phyloP scores from a whole-genome alignment of 176 grass and related monocot genomes.

The maize (Zea mays) region DNA sequence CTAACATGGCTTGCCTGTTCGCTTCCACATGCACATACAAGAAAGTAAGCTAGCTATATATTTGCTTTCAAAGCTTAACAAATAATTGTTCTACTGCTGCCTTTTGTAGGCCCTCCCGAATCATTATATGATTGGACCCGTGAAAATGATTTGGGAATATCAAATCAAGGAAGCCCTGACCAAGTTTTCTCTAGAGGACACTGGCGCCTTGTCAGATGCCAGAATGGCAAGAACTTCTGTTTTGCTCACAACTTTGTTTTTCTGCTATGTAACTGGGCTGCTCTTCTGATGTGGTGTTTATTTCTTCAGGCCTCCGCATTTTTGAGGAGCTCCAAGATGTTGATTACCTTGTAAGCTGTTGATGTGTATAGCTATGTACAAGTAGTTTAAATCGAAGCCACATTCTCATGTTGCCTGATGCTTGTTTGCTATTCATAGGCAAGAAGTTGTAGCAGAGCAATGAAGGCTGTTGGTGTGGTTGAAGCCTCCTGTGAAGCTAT shows the following conservation, averaged over 20 bases:
- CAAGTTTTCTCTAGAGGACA: constrained; percentile 91
- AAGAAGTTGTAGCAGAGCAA: constrained; percentile 93
- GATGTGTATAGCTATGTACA: constrained; percentile 40
- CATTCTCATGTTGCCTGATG: constrained; percentile 42
- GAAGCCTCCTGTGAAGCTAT: constrained; percentile 94
- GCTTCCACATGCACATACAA: not conserved
- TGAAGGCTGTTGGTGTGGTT: constrained; percentile 96
- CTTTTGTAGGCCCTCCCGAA: constrained; percentile 75
- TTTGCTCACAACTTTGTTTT: constrained; percentile 12
- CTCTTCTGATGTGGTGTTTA: constrained; percentile 27
- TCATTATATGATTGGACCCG: constrained; percentile 90
- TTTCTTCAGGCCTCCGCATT: constrained; percentile 79
- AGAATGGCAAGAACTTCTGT: constrained; percentile 77
- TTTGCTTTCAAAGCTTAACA: constrained; percentile 29
- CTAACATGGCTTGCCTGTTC: constrained; percentile 33
- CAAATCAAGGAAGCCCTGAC: constrained; percentile 64
- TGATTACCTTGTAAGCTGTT: constrained; percentile 94
- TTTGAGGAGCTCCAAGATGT: constrained; percentile 97
- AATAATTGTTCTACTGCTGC: constrained; percentile 35
- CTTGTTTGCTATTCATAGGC: constrained; percentile 56
- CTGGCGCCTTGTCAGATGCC: constrained; percentile 97
- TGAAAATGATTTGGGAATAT: constrained; percentile 63
- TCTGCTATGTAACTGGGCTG: constrained; percentile 12
- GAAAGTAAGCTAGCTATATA: not conserved
- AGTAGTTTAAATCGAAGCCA: constrained; percentile 24